Evolutionary conservation across 148 eudicot genomes (phyloP).

Genomic region (Arctostaphylos glauca): DNA sequence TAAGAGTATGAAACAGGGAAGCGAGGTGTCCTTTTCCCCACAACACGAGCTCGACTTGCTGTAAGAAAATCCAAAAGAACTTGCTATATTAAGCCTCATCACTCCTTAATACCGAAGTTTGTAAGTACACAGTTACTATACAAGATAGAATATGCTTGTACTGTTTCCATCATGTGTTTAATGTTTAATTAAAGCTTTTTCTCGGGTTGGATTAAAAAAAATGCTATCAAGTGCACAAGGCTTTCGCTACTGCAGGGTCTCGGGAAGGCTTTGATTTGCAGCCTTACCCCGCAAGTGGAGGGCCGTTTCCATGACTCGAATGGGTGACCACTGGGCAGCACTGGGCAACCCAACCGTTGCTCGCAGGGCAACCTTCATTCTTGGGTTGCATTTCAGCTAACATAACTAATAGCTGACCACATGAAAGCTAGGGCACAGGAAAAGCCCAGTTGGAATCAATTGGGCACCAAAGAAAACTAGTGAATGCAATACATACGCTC

Average conservation of each 20-base stretch:
- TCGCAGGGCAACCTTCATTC: background rate
- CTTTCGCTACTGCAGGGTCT: too few relatives aligned
- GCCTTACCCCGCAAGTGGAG: too few relatives aligned
- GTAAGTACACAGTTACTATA: background rate
- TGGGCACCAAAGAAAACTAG: conserved; percentile 6
- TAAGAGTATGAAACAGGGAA: conserved; percentile 68
- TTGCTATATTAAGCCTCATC: conserved; percentile 16
- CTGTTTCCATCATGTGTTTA: conserved; percentile 2
- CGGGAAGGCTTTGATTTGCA: too few relatives aligned
- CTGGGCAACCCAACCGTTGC: too few relatives aligned
- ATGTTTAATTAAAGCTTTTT: background rate
- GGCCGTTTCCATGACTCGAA: too few relatives aligned
- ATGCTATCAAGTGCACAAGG: too few relatives aligned
- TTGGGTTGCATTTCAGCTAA: background rate
- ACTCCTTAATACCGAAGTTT: background rate
- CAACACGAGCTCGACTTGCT: conserved; percentile 83
- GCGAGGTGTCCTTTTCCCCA: conserved; percentile 98
- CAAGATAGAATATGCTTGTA: background rate
- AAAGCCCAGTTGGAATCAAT: conserved; percentile 3
- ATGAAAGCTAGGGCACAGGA: conserved; percentile 5
- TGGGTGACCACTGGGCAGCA: too few relatives aligned
- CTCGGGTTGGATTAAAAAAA: too few relatives aligned
- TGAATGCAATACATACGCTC: conserved; percentile 2
- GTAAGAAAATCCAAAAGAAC: conserved; percentile 24
- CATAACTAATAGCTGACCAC: background rate